A percentile compares a stretch with the other conserved stretches of the same genome.
Conservation (phyloP, 768 basidiomycete genomes). For the Suillus brevipes region DNA sequence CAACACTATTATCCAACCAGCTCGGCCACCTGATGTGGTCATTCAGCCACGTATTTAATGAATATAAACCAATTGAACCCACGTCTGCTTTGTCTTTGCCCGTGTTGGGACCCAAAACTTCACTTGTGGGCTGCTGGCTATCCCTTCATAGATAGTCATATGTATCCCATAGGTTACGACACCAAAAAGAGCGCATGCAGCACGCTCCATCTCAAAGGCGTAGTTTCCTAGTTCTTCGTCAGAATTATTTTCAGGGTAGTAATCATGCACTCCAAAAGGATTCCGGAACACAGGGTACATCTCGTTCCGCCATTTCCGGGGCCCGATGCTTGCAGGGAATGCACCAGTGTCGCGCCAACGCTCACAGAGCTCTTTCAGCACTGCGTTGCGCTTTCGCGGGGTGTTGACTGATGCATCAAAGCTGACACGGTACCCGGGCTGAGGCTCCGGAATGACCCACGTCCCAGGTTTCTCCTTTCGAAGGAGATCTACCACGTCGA, state of each 20-base stretch:
- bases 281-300: slow-evolving; percentile 74
- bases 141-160: slow-evolving; percentile 64
- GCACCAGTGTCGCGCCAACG: slow-evolving; percentile 67
- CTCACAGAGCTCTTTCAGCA: slow-evolving; percentile 67
- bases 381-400: slow-evolving; percentile 56
- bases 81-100: slow-evolving; percentile 87
- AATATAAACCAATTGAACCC: slow-evolving; percentile 29
- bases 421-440: slow-evolving; percentile 37
- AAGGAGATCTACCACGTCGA: slow-evolving; percentile 55
- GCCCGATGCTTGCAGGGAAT: slow-evolving; percentile 67
- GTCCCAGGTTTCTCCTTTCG: slow-evolving; percentile 43
- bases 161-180: slow-evolving; percentile 92
- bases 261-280: slow-evolving; percentile 56
- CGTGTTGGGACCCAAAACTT: slow-evolving; percentile 88
- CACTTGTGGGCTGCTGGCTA: slow-evolving; percentile 40
- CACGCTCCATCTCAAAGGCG: slow-evolving; percentile 87
- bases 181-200: slow-evolving; percentile 88
- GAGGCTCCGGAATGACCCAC: slow-evolving; percentile 42
- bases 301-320: slow-evolving; percentile 84
- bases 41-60: neutral
- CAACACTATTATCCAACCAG: slow-evolving; percentile 85
- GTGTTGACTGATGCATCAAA: slow-evolving; percentile 55
- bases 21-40: slow-evolving; percentile 68
- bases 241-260: slow-evolving; percentile 29
- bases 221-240: slow-evolving; percentile 47